phyloP scores from a whole-genome alignment of 106 monocot species.

The Xerophyta viscosa region DNA sequence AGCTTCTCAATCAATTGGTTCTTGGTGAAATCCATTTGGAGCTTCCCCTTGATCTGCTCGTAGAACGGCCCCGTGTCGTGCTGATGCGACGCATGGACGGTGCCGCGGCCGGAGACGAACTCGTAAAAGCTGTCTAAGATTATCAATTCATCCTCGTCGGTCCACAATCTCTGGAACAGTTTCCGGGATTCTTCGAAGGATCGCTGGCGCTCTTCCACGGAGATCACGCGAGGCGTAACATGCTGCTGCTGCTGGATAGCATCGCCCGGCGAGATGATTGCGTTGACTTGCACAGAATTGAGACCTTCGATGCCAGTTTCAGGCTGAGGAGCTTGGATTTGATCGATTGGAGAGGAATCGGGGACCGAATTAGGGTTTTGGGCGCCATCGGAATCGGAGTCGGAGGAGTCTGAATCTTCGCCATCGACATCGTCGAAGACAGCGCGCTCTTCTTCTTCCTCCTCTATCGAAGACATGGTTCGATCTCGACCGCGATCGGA shows the following conservation, averaged over 20 bases:
- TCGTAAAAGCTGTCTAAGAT: conserved; percentile 67
- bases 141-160: conserved; percentile 86
- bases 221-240: background rate
- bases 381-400: conserved; percentile 13
- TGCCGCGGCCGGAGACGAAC: conserved; percentile 53
- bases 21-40: too few species aligned
- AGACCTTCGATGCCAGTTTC: too few species aligned
- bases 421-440: conserved; percentile 16
- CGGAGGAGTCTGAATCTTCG: conserved; percentile 7
- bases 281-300: too few species aligned
- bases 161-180: conserved; percentile 89
- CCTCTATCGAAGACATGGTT: conserved; percentile 1
- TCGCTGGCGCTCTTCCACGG: background rate
- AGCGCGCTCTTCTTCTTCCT: conserved; percentile 12
- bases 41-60: too few species aligned
- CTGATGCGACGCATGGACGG: conserved; percentile 41
- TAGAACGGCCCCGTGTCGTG: conserved; percentile 1
- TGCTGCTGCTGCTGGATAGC: background rate
- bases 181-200: conserved; percentile 30
- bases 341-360: background rate
- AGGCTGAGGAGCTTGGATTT: background rate
- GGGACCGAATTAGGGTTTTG: too few species aligned
- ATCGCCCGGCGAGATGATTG: too few species aligned
- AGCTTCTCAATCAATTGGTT: too few species aligned
- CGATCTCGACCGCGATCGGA: too few species aligned